phyloP scores from a whole-genome alignment of 23 red algal genomes.

The Gracilaria caudata region DNA sequence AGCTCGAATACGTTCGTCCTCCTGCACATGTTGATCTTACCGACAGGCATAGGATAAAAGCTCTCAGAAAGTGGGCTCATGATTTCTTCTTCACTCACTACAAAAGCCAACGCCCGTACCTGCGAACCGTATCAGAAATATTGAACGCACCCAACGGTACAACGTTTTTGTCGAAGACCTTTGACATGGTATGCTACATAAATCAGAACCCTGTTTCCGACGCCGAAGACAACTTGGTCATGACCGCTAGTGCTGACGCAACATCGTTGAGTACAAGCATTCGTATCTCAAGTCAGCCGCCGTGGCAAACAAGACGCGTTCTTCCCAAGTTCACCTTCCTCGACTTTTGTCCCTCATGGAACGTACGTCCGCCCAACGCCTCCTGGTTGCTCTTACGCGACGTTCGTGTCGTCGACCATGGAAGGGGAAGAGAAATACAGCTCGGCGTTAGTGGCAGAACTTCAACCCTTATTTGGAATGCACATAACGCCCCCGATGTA shows the following conservation, averaged over 20 bases:
- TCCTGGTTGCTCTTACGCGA: slow-evolving; percentile 54
- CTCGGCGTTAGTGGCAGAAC: slow-evolving; percentile 39
- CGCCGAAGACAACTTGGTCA: not conserved
- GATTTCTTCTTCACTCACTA: not conserved
- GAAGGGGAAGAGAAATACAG: not conserved
- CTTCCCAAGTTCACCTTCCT: not conserved
- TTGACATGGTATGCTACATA: slow-evolving; percentile 34
- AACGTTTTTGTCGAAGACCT: slow-evolving; percentile 3
- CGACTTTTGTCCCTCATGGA: slow-evolving; percentile 43
- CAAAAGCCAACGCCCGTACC: slow-evolving; percentile 6
- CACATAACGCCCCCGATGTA: slow-evolving; percentile 13
- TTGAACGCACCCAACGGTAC: not conserved
- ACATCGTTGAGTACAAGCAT: not conserved
- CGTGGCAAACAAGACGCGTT: not conserved
- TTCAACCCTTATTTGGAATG: slow-evolving; percentile 43
- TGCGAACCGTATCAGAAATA: slow-evolving; percentile 48
- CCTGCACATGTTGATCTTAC: not conserved
- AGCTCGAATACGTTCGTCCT: not conserved
- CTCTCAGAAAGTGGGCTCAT: slow-evolving; percentile 5
- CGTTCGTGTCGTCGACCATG: not conserved
- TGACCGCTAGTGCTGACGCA: not conserved
- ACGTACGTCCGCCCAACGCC: not conserved
- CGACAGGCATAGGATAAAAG: not conserved
- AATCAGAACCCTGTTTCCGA: not conserved
- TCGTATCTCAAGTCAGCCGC: not conserved